These are phyloP conservation scores for Diversispora epigaea DNA, from an alignment of 192 early-diverging fungal genomes.

Conservation along the genomic window DNA sequence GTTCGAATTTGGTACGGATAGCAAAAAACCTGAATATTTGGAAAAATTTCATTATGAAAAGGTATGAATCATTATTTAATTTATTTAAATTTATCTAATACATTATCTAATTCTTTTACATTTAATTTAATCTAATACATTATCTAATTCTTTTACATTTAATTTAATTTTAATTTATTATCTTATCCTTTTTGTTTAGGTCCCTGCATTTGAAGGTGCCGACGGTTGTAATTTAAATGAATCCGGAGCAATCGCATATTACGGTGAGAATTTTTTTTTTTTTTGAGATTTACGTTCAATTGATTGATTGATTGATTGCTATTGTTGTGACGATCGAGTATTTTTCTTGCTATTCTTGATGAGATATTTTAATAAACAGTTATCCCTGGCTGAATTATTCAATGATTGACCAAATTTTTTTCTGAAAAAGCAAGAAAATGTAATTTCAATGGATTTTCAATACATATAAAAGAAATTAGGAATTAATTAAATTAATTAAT, in stretches of 20 bases:
- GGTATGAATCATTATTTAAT: conserved; percentile 17
- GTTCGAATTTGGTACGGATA: conserved; percentile 69
- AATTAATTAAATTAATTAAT: no score
- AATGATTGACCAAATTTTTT: not conserved
- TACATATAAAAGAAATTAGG: not conserved
- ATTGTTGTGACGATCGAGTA: not conserved
- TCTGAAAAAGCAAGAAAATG: not conserved
- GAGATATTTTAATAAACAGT: conserved; percentile 49
- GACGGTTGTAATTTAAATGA: conserved; percentile 74
- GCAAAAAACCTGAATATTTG: conserved; percentile 79
- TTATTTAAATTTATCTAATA: no score
- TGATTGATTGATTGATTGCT: no score
- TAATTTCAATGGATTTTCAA: not conserved
- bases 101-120: no score
- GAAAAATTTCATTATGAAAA: conserved; percentile 93
- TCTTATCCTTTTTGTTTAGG: conserved; percentile 30
- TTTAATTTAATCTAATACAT: no score
- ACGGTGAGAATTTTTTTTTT: conserved; percentile 54
- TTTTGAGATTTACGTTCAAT: not conserved
- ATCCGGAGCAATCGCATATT: conserved; percentile 90
- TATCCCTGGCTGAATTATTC: conserved; percentile 50
- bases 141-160: no score
- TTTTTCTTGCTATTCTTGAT: conserved; percentile 36
- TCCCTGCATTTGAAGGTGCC: conserved; percentile 83
- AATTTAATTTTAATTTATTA: no score